Conservation (phyloP, 306 rosid genomes). For the Luffa acutangula region DNA sequence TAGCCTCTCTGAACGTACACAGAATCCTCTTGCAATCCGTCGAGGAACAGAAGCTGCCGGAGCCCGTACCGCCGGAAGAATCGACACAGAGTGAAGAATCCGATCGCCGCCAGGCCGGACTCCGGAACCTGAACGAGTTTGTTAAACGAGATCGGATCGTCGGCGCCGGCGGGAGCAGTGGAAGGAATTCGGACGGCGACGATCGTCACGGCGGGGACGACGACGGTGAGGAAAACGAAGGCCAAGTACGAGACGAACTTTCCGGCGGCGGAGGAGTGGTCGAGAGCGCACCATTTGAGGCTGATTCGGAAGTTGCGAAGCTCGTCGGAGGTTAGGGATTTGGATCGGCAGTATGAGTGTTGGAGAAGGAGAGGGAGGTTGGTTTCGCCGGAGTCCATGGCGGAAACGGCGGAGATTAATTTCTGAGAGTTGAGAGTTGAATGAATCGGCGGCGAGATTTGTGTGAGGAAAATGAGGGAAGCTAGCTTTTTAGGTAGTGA, state of each 20-base stretch:
- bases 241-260: constrained; percentile 39
- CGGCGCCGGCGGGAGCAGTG: neutral
- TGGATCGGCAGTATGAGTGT: constrained; percentile 45
- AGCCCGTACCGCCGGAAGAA: constrained; percentile 72
- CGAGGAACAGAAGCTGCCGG: constrained; percentile 59
- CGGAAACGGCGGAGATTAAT: neutral
- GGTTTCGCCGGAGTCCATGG: constrained; percentile 9
- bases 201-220: constrained; percentile 42
- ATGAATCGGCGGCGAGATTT: neutral
- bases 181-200: constrained; percentile 25
- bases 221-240: constrained; percentile 40
- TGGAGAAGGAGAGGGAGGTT: constrained; percentile 47
- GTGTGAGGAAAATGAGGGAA: neutral
- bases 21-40: constrained; percentile 43
- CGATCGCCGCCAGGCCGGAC: constrained; percentile 48
- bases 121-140: constrained; percentile 74
- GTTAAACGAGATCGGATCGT: constrained; percentile 54
- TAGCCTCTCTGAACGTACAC: constrained; percentile 39
- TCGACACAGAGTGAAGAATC: constrained; percentile 51
- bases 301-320: constrained; percentile 44
- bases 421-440: neutral
- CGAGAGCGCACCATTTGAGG: constrained; percentile 83
- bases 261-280: constrained; percentile 55
- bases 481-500: neutral
- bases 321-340: constrained; percentile 40